Conservation (phyloP, 495 filamentous ascomycete genomes). For the Hypomontagnella monticulosa region DNA sequence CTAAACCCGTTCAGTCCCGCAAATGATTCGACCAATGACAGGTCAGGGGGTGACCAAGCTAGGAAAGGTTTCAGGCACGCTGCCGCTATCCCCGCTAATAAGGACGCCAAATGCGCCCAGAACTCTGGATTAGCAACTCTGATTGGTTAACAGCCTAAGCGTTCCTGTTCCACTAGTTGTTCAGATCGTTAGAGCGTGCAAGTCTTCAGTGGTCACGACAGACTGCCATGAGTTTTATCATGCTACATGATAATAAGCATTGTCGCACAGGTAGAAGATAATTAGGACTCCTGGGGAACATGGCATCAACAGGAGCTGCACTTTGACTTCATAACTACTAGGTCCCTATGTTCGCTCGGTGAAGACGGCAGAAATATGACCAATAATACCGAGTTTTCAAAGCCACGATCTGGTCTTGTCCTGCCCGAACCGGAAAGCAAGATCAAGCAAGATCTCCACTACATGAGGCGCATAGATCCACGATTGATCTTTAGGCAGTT, state of each 20-base stretch:
- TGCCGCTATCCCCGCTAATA: constrained; percentile 6
- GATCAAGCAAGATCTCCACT: not conserved
- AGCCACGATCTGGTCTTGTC: constrained; percentile 18
- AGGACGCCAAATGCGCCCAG: constrained; percentile 2
- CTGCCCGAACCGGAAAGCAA: constrained; percentile 26
- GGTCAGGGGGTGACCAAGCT: constrained; percentile 14
- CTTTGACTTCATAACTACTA: not conserved
- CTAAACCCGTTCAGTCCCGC: not conserved
- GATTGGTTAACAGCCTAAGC: not conserved
- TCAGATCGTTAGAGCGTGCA: not conserved
- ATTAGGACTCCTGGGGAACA: not conserved
- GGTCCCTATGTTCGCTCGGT: not conserved
- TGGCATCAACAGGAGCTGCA: not conserved
- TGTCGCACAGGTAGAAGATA: constrained; percentile 8
- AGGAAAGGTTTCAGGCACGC: constrained; percentile 17
- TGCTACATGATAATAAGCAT: constrained; percentile 5
- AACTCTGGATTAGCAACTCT: not conserved
- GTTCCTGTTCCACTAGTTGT: not conserved
- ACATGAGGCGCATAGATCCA: not conserved
- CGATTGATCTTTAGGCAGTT: not conserved
- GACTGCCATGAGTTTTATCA: constrained; percentile 6
- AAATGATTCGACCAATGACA: constrained; percentile 22
- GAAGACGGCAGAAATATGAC: not conserved
- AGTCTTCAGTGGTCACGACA: constrained; percentile 16
- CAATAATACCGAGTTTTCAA: constrained; percentile 6